Evolutionary conservation across 345 rosid genomes (phyloP).

Genomic region (Brassica carinata): DNA sequence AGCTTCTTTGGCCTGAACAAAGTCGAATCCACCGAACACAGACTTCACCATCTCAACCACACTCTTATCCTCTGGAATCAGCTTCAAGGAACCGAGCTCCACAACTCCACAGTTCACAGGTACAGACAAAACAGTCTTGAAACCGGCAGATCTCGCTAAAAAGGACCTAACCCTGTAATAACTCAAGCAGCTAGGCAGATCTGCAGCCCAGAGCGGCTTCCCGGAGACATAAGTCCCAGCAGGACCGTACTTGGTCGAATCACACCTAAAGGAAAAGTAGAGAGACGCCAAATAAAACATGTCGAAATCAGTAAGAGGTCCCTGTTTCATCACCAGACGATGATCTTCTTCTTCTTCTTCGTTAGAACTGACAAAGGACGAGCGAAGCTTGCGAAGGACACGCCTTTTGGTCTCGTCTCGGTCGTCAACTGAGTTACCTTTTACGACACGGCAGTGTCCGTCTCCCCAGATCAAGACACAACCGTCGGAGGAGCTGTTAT

Average conservation of each 20-base stretch:
- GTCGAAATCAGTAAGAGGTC: slow-evolving; percentile 61
- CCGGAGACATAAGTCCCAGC: slow-evolving; percentile 61
- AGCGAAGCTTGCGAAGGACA: slow-evolving; percentile 70
- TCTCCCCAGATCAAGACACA: slow-evolving; percentile 79
- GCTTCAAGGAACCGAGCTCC: slow-evolving; percentile 79
- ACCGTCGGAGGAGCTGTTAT: slow-evolving; percentile 70
- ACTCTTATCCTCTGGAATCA: slow-evolving; percentile 66
- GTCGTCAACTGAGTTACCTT: slow-evolving; percentile 43
- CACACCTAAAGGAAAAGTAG: slow-evolving; percentile 63
- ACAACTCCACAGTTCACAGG: slow-evolving; percentile 80
- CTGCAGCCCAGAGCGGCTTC: slow-evolving; percentile 70
- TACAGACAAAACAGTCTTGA: slow-evolving; percentile 69
- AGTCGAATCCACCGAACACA: slow-evolving; percentile 60
- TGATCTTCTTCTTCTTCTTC: slow-evolving; percentile 31
- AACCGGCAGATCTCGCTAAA: slow-evolving; percentile 75
- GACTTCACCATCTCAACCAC: slow-evolving; percentile 58
- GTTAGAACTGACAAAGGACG: slow-evolving; percentile 51
- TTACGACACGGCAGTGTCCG: slow-evolving; percentile 57
- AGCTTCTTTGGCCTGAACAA: slow-evolving; percentile 51
- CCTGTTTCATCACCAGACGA: slow-evolving; percentile 45
- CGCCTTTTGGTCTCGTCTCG: slow-evolving; percentile 59
- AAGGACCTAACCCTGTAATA: slow-evolving; percentile 67
- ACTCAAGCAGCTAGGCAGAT: slow-evolving; percentile 52
- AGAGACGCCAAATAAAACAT: slow-evolving; percentile 77
- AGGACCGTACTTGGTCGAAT: slow-evolving; percentile 57